These are phyloP conservation scores for Hordeum marinum DNA, from an alignment of 176 grass and related monocot species.

Conservation along the genomic window DNA sequence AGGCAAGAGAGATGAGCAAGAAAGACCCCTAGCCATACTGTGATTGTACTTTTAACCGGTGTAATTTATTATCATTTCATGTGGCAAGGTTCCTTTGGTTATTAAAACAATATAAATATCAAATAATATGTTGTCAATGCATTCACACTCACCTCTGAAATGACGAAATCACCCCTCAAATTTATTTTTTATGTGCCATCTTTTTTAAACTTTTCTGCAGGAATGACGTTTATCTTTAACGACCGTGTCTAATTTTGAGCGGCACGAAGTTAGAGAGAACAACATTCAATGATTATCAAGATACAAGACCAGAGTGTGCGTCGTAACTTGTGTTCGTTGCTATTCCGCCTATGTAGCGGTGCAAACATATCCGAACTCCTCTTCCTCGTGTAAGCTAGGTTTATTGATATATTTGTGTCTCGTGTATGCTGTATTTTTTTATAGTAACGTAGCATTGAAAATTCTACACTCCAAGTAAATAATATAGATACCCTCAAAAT, in stretches of 20 bases:
- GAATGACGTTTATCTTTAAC: neutral
- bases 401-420: neutral
- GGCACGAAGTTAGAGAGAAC: neutral
- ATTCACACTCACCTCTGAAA: neutral
- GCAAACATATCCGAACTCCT: too few species aligned
- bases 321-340: neutral
- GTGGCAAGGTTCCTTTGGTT: neutral
- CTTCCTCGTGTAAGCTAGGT: too few species aligned
- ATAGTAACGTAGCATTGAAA: neutral
- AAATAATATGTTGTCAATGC: neutral
- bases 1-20: neutral
- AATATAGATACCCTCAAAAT: too few species aligned
- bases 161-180: neutral
- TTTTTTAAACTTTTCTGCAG: too few species aligned
- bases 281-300: neutral
- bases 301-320: neutral
- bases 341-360: neutral
- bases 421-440: neutral
- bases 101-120: neutral
- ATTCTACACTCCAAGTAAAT: neutral
- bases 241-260: neutral
- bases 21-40: neutral
- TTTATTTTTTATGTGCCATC: neutral
- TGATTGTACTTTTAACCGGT: neutral
- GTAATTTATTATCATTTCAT: neutral